Percentiles rank a stretch among this genome's conserved stretches.
Evolutionary conservation across 139 green algal genomes (phyloP).

Genomic region (Chlorella sp.): DNA sequence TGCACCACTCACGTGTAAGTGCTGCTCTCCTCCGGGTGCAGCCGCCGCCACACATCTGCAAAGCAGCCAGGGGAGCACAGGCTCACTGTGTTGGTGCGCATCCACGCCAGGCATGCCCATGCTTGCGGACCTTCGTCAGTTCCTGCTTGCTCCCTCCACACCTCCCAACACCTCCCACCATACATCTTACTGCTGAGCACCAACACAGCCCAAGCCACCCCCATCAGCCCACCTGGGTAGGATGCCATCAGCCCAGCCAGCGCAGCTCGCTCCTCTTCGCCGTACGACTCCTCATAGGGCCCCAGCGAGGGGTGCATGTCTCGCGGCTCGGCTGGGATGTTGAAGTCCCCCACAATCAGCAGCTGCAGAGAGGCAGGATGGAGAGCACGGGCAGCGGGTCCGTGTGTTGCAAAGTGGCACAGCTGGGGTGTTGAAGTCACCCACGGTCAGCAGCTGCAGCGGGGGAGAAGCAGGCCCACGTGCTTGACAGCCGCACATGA

Average conservation of each 20-base stretch:
- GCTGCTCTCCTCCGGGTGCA: slow-evolving; percentile 51
- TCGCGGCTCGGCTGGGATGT: slow-evolving; percentile 50
- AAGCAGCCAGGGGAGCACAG: neutral
- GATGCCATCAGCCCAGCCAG: slow-evolving; percentile 38
- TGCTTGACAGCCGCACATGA: too few relatives aligned
- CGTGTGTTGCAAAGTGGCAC: too few relatives aligned
- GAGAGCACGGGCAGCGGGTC: too few relatives aligned
- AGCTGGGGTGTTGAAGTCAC: slow-evolving; percentile 54
- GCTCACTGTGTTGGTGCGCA: neutral
- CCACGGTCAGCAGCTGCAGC: slow-evolving; percentile 70
- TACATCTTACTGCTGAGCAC: too few relatives aligned
- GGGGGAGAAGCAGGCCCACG: too few relatives aligned
- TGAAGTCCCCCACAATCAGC: slow-evolving; percentile 75
- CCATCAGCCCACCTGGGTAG: slow-evolving; percentile 19
- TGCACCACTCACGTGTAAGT: slow-evolving; percentile 54
- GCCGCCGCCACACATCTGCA: slow-evolving; percentile 66
- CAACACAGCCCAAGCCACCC: neutral
- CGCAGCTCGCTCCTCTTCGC: slow-evolving; percentile 41
- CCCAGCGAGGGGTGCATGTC: slow-evolving; percentile 60
- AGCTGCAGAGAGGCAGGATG: slow-evolving; percentile 45
- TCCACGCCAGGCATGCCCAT: too few relatives aligned
- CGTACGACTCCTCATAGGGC: slow-evolving; percentile 46
- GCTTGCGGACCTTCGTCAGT: too few relatives aligned
- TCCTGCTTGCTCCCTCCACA: too few relatives aligned
- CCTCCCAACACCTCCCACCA: too few relatives aligned